Evolutionary conservation across 2,329 filamentous ascomycete genomes (phyloP), one percentile per base, ranked within the genome.

Genomic region (Monascus ruber): DNA sequence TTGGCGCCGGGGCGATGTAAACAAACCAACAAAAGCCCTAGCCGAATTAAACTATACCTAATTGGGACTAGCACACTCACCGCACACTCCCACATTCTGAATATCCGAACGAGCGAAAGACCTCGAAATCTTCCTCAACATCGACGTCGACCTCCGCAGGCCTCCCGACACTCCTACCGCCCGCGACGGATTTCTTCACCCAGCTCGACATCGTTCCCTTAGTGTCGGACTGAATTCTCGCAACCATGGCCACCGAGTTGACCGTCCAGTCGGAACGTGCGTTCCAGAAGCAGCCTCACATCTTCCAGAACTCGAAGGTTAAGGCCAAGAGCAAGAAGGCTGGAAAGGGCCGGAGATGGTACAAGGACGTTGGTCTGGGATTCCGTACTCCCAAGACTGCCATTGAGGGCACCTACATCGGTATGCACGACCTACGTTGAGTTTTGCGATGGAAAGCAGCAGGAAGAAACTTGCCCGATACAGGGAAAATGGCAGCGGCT

Each of bases 211-310:
- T 49, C 53, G 53, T 52, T 57, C 54, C 60, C 59, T 52, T 54
- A 46, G 47, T 47, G 61, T 65, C 60, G 59, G 56, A 58, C 57
- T 68, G 66, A 68, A 66, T 64, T 64, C 58, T 65, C 71, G 73
- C 72, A 76, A 79, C 68, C 71, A 94, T 94, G 87, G 87, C 87
- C 70, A 94, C 87, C 79, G 87, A 94, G 79, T 79, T 95, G 76
- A 94, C 87, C 71, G 91, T 98, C 73, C 91, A 98, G 83, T 93
- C 86, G 70, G 91, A 98, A 83, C 89, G 91, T 77, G 91, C 91
- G 79, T 98, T 85, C 85, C 91, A 96, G 76, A 98, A 98, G 83
- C 89, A 98, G 81, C 91, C 91, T 71, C 91, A 98, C 75, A 94
- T 98, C 79, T 98, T 96, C 85, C 81, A 85, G 65, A 95, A 96